Percentiles rank a stretch among this genome's conserved stretches.
phyloP scores from a whole-genome alignment of 352 stramenopile genomes.

The Globisporangium parvum region DNA sequence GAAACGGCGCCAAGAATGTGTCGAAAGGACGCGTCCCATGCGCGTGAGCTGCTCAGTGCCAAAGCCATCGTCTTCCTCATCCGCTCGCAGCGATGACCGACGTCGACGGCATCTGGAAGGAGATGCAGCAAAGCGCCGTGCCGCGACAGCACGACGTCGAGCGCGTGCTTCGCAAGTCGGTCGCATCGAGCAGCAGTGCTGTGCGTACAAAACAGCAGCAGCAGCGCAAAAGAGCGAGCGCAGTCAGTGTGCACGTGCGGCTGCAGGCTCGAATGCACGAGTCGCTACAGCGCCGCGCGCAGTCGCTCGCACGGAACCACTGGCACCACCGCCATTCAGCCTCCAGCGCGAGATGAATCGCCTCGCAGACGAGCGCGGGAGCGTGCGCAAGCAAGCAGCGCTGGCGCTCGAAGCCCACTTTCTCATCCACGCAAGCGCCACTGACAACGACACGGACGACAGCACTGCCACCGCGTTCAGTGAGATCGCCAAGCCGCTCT shows the following conservation, averaged over 20 bases:
- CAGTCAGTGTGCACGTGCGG: neutral
- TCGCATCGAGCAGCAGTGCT: constrained; percentile 12
- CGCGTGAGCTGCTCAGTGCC: too few relatives aligned
- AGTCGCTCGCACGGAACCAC: neutral
- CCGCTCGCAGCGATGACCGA: constrained; percentile 7
- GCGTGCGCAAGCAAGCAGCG: constrained; percentile 58
- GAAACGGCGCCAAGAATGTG: neutral
- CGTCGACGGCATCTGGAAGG: constrained; percentile 42
- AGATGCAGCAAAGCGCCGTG: constrained; percentile 28
- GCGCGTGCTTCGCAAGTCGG: constrained; percentile 37
- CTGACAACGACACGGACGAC: neutral
- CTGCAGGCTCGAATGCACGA: neutral
- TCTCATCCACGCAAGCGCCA: constrained; percentile 8
- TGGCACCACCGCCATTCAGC: constrained; percentile 20
- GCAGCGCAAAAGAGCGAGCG: neutral
- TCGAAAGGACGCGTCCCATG: too few relatives aligned
- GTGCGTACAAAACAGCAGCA: neutral
- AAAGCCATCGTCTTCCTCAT: neutral
- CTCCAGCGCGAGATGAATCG: constrained; percentile 53
- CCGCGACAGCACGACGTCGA: constrained; percentile 19
- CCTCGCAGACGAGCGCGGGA: constrained; percentile 38
- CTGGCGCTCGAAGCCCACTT: constrained; percentile 41
- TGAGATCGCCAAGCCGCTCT: constrained; percentile 63
- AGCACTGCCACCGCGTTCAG: constrained; percentile 15
- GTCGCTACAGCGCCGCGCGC: neutral